Evolutionary conservation across 2,329 filamentous ascomycete genomes (phyloP).

Genomic region (Sclerotinia subarctica): DNA sequence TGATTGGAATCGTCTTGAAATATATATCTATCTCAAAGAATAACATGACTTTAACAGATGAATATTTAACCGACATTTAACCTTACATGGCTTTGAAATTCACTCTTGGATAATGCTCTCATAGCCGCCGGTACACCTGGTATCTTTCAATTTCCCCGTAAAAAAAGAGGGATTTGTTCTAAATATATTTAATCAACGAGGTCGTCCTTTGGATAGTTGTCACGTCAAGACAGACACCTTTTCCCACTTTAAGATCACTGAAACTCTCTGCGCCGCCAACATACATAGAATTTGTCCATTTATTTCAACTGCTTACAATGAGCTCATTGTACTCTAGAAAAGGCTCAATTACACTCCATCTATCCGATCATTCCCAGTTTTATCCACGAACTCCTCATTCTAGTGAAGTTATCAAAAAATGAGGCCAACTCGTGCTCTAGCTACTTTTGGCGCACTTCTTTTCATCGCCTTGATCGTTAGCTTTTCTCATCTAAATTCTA

Average conservation of each 20-base stretch:
- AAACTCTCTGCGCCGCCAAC: neutral
- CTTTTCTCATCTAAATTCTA: neutral
- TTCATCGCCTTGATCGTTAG: conserved; percentile 6
- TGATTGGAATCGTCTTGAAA: neutral
- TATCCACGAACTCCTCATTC: neutral
- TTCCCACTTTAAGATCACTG: neutral
- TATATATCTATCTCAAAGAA: neutral
- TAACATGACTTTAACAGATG: neutral
- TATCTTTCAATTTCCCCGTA: too few species aligned
- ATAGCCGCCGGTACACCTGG: neutral
- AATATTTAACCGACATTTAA: neutral
- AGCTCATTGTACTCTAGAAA: neutral
- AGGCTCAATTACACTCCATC: neutral
- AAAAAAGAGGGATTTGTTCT: neutral
- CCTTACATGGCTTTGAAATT: too few species aligned
- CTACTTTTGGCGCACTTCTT: neutral
- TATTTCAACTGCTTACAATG: conserved; percentile 1
- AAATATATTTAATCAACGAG: neutral
- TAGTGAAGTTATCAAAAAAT: neutral
- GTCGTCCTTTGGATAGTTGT: neutral
- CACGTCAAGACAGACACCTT: too few species aligned
- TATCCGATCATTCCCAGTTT: neutral
- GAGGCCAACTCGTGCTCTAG: conserved; percentile 2
- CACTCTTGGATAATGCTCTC: neutral
- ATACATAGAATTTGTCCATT: neutral